These are phyloP conservation scores for Huntiella decipiens DNA, from an alignment of 2,329 filamentous ascomycete species.

Conservation along the genomic window DNA sequence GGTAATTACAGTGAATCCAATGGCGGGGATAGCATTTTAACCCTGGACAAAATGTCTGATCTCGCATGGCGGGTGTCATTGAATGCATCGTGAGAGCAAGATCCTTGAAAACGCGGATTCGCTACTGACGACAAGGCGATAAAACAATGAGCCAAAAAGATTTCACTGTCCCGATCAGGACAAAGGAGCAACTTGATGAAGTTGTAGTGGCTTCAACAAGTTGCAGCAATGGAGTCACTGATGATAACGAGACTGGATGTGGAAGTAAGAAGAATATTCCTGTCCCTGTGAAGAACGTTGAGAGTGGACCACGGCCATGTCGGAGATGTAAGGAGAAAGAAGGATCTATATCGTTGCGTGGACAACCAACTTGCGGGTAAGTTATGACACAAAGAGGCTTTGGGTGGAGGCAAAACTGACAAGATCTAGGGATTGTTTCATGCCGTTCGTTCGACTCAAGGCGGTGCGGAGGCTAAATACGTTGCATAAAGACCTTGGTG, in stretches of 20 bases:
- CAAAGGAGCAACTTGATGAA: background rate
- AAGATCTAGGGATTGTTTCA: conserved; percentile 43
- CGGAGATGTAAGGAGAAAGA: conserved; percentile 9
- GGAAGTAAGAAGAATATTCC: background rate
- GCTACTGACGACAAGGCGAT: no score
- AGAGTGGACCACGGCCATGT: conserved; percentile 7
- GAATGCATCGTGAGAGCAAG: no score
- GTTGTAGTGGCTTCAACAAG: background rate
- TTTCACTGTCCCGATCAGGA: background rate
- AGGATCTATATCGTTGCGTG: conserved; percentile 8
- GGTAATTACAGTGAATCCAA: no score
- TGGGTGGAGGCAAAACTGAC: background rate
- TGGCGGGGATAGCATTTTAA: no score
- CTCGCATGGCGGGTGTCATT: no score
- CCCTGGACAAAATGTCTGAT: no score
- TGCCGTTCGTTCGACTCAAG: conserved; percentile 59
- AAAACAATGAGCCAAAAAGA: no score
- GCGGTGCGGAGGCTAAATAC: conserved; percentile 49
- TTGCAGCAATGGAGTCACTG: background rate
- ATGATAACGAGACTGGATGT: background rate
- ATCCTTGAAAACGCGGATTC: no score
- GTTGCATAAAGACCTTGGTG: conserved; percentile 28
- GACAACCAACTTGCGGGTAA: conserved; percentile 16
- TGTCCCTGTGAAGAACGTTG: background rate
- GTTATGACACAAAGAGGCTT: background rate